Conservation (phyloP, 2,329 filamentous ascomycete species). For the Alternaria consortialis region DNA sequence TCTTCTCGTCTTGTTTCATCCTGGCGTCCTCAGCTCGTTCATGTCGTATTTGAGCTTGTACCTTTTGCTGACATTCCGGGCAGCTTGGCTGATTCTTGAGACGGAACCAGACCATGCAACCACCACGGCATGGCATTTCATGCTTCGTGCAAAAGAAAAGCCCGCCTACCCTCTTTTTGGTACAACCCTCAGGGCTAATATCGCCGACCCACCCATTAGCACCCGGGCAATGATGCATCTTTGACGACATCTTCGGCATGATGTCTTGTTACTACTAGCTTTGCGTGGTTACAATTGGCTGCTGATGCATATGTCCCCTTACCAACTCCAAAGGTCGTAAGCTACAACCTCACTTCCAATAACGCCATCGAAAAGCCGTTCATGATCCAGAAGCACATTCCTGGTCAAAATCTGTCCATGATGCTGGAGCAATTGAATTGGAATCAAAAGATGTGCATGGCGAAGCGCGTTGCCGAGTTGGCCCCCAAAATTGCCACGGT, state of each 20-base stretch:
- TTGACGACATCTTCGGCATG: too few species aligned
- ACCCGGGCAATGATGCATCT: too few species aligned
- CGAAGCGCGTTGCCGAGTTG: background rate
- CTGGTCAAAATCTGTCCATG: slow-evolving; percentile 8
- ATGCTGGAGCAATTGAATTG: slow-evolving; percentile 9
- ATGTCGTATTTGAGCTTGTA: too few species aligned
- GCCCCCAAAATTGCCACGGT: background rate
- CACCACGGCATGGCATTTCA: background rate
- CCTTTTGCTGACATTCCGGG: too few species aligned
- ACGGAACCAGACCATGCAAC: background rate
- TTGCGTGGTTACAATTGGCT: too few species aligned
- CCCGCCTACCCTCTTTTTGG: background rate
- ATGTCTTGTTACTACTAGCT: too few species aligned
- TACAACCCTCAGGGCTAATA: slow-evolving; percentile 1
- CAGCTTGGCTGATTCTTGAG: background rate
- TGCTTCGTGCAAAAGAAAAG: background rate
- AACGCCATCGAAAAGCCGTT: slow-evolving; percentile 14
- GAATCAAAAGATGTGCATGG: slow-evolving; percentile 12
- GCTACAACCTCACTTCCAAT: background rate
- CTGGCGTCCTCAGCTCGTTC: background rate
- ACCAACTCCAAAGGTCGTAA: too few species aligned
- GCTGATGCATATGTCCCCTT: too few species aligned
- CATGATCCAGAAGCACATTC: slow-evolving; percentile 20
- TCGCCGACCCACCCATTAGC: too few species aligned
- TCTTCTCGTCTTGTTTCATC: background rate